A percentile compares a stretch with the other conserved stretches of the same genome.
phyloP scores from a whole-genome alignment of 805 yeast genomes.

The Schizosaccharomyces lindneri region DNA sequence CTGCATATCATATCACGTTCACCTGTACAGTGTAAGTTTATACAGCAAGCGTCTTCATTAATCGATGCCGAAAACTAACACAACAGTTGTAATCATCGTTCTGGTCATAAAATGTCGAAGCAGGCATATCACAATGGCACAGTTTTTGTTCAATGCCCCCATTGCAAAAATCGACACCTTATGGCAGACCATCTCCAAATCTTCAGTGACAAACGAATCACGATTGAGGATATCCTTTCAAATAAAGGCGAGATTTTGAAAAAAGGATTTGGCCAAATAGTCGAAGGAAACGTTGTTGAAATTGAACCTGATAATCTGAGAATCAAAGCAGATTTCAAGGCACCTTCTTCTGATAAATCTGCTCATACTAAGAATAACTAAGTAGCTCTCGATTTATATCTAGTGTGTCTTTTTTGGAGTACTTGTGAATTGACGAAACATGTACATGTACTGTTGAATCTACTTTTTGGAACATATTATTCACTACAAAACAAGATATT shows the following conservation, averaged over 20 bases:
- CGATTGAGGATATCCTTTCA: constrained; percentile 2
- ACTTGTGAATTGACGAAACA: too few species aligned
- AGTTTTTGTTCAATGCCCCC: constrained; percentile 75
- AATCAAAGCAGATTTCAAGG: neutral
- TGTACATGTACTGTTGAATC: too few species aligned
- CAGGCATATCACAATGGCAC: constrained; percentile 77
- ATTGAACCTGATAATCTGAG: neutral
- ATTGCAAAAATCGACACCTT: constrained; percentile 33
- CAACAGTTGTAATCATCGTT: constrained; percentile 42
- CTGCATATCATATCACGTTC: constrained; percentile 64
- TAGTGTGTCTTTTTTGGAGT: too few species aligned
- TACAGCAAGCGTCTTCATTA: neutral
- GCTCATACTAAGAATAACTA: neutral
- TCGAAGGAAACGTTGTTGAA: neutral
- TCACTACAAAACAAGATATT: too few species aligned
- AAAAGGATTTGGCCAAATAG: neutral
- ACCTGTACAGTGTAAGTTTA: constrained; percentile 42
- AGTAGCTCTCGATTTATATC: too few species aligned
- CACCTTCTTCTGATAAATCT: neutral
- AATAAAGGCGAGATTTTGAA: neutral
- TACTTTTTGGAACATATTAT: too few species aligned
- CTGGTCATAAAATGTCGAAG: constrained; percentile 69
- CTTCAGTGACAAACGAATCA: neutral
- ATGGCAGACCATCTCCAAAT: constrained; percentile 7
- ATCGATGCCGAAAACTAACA: neutral